These are phyloP conservation scores for Fusarium keratoplasticum DNA, from an alignment of 2,329 filamentous ascomycete genomes.

Conservation along the genomic window DNA sequence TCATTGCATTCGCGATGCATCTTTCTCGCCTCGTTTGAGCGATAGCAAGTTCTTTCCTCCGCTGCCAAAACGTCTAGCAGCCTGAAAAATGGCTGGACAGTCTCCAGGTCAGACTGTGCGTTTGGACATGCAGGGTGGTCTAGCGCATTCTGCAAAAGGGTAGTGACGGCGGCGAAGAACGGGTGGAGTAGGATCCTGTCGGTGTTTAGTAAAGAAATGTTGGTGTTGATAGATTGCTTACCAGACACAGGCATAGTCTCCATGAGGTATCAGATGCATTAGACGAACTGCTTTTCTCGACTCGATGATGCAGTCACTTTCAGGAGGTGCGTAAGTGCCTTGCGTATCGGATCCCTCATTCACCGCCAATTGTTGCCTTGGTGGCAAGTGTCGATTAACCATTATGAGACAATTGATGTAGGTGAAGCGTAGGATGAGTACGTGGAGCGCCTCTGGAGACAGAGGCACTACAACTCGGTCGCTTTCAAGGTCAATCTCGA, in stretches of 20 bases:
- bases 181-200: conserved; percentile 31
- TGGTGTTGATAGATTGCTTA: background rate
- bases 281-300: conserved; percentile 42
- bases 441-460: conserved; percentile 38
- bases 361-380: background rate
- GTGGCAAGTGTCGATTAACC: conserved; percentile 35
- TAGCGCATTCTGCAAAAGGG: conserved; percentile 19
- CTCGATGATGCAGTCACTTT: conserved; percentile 36
- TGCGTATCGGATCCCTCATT: background rate
- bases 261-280: conserved; percentile 37
- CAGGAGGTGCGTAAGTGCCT: background rate
- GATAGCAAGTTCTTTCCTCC: conserved; percentile 4
- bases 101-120: conserved; percentile 14
- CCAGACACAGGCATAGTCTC: conserved; percentile 37
- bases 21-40: conserved; percentile 8
- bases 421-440: conserved; percentile 40
- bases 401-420: conserved; percentile 42
- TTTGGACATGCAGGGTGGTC: conserved; percentile 12
- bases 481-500: conserved; percentile 9
- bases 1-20: conserved; percentile 4
- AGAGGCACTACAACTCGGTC: conserved; percentile 10
- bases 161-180: conserved; percentile 28
- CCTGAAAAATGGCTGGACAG: conserved; percentile 16
- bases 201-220: background rate
- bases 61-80: conserved; percentile 2